Base-by-base conservation (phyloP, 2,329 filamentous ascomycete genomes). In the Epichloe festucae region DNA sequence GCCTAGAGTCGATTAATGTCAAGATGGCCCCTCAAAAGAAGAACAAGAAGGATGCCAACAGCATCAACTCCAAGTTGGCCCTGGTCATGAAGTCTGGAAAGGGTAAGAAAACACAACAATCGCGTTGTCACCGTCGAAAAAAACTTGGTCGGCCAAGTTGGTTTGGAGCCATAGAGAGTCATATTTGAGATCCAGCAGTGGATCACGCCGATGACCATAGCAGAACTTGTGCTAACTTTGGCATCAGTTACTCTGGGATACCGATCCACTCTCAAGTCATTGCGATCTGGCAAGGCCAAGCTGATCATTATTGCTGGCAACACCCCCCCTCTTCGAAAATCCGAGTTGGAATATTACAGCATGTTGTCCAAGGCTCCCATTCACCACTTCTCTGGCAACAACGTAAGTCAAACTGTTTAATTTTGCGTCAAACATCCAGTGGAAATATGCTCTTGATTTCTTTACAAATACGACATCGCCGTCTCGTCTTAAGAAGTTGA, bases 321-420 rank as follows among this genome's bases (percentile, higher is more conserved):
- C 82, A 95, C 90, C 63, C 90, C 91, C 93, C 91, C 93, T 73
- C 87, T 98, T 66, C 85, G 91, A 74, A 98, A 97, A 85, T 88
- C 82, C 67, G 91, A 97, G 81, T 83, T 96, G 58, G 91, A 96
- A 79, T 96, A 88, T 78, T 89, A 90, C 79, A 81, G 81, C 71
- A 93, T 93, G 88, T 74, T 95, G 66, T 84, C 84, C 72, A 95
- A 97, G 84, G 88, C 85, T 65, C 84, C 86, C 60, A 91, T 97
- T 67, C 91, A 97, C 81, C 93, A 98, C 81, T 97, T 96, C 78
- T 81, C 81, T 63, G 93, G 93, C 67, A 95, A 94, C 85, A 97
- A 97, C 83, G 91, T 97, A 85, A 85, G 91, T 89, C 55, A 7
- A 44, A 23, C 2, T 6, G 17, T 14, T 4, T 19, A 10, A 15